phyloP scores from a whole-genome alignment of 805 yeast species.

The Kluyveromyces aestuarii region DNA sequence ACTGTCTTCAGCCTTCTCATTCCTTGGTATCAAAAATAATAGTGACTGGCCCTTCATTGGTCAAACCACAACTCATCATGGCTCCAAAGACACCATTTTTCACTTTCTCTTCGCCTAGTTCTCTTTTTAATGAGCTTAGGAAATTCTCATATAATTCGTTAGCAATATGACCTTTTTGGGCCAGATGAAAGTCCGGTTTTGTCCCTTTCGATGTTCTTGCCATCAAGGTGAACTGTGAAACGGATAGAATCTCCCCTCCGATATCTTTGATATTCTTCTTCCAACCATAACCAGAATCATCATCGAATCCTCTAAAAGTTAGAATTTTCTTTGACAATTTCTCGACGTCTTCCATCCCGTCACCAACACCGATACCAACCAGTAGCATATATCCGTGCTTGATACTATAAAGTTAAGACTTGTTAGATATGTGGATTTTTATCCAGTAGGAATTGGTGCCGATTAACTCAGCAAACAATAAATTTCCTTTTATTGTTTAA shows the following conservation, averaged over 20 bases:
- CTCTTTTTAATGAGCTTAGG: constrained; percentile 35
- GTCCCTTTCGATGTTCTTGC: constrained; percentile 85
- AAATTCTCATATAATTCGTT: constrained; percentile 40
- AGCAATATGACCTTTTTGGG: constrained; percentile 69
- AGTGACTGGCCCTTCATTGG: constrained; percentile 93
- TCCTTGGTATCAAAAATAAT: constrained; percentile 68
- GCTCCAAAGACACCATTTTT: constrained; percentile 92
- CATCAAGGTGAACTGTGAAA: constrained; percentile 86
- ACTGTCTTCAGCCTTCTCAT: constrained; percentile 3
- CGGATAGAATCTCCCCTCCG: constrained; percentile 68
- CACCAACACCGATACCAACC: constrained; percentile 77
- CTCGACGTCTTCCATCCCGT: constrained; percentile 63
- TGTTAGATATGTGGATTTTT: background rate
- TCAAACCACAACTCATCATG: constrained; percentile 88
- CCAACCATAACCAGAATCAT: constrained; percentile 69
- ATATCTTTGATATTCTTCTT: constrained; percentile 55
- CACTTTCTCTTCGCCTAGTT: constrained; percentile 57
- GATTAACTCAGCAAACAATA: background rate
- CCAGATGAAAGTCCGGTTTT: constrained; percentile 89
- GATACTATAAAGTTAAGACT: constrained; percentile 31
- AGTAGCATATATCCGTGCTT: constrained; percentile 67
- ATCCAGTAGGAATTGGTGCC: background rate
- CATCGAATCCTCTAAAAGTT: constrained; percentile 66
- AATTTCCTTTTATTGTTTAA: background rate
- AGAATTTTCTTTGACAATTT: constrained; percentile 60